Conservation (phyloP, 2,329 filamentous ascomycete species). For the Metarhizium robertsii region DNA sequence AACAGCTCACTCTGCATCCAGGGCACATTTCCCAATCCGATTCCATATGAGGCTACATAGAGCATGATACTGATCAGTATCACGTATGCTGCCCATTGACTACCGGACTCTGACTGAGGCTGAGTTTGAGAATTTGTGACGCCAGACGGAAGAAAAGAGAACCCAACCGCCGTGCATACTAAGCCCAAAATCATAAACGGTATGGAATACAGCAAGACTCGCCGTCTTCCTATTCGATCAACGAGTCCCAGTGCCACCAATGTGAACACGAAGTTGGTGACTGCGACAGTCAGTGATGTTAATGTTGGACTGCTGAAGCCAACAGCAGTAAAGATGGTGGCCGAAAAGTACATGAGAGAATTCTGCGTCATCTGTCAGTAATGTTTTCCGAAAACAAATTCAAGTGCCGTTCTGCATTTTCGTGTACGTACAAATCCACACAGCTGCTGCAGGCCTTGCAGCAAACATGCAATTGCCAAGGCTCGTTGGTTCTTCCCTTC, state of each 20-base stretch:
- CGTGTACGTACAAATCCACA: conserved; percentile 62
- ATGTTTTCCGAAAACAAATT: neutral
- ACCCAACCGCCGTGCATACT: conserved; percentile 60
- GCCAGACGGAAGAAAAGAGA: conserved; percentile 51
- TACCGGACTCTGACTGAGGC: conserved; percentile 13
- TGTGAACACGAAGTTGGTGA: conserved; percentile 76
- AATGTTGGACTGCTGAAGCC: conserved; percentile 72
- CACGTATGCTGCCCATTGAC: conserved; percentile 33
- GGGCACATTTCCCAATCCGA: conserved; percentile 83
- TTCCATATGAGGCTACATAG: conserved; percentile 78
- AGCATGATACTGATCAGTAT: conserved; percentile 70
- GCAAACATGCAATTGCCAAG: conserved; percentile 72
- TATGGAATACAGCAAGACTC: conserved; percentile 73
- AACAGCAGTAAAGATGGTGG: conserved; percentile 69
- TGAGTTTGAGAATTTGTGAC: conserved; percentile 5
- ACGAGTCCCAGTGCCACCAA: conserved; percentile 67
- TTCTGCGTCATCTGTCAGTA: conserved; percentile 40
- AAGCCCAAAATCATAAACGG: conserved; percentile 76
- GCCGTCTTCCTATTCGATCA: conserved; percentile 68
- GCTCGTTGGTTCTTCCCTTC: conserved; percentile 62
- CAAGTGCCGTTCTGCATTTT: too few relatives aligned
- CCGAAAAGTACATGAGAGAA: conserved; percentile 86
- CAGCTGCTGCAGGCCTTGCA: conserved; percentile 82
- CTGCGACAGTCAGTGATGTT: conserved; percentile 69
- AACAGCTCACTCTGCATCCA: conserved; percentile 97